Evolutionary conservation across 768 basidiomycete species (phyloP).

Genomic region (Tylopilus sp.): DNA sequence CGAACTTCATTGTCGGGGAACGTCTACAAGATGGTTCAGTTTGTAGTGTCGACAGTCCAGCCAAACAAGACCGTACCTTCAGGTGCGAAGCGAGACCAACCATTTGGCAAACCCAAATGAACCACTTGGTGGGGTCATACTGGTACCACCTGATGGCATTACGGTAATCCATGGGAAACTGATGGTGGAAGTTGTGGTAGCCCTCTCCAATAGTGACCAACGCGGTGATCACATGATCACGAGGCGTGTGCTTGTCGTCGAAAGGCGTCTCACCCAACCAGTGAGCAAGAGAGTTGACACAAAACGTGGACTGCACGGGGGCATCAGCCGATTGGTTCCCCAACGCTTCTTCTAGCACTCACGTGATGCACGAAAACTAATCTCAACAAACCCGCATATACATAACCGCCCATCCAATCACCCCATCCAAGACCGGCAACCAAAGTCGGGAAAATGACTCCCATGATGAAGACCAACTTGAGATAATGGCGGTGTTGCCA

Average conservation of each 20-base stretch:
- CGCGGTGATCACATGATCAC: slow-evolving; percentile 87
- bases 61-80: slow-evolving; percentile 34
- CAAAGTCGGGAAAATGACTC: slow-evolving; percentile 68
- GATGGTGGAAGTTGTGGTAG: slow-evolving; percentile 98
- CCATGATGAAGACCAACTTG: slow-evolving; percentile 64
- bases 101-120: slow-evolving; percentile 50
- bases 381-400: slow-evolving; percentile 79
- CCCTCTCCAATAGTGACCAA: slow-evolving; percentile 92
- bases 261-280: slow-evolving; percentile 93
- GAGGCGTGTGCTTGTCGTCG: slow-evolving; percentile 92
- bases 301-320: slow-evolving; percentile 81
- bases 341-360: slow-evolving; percentile 25
- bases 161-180: slow-evolving; percentile 95
- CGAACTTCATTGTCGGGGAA: slow-evolving; percentile 72
- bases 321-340: background rate
- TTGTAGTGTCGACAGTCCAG: background rate
- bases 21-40: slow-evolving; percentile 17
- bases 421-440: slow-evolving; percentile 82
- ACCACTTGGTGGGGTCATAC: slow-evolving; percentile 94
- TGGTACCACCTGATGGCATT: slow-evolving; percentile 92
- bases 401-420: slow-evolving; percentile 80
- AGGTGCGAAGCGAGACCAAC: slow-evolving; percentile 56
- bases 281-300: slow-evolving; percentile 95
- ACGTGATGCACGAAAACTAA: slow-evolving; percentile 88
- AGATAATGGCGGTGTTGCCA: slow-evolving; percentile 90